phyloP scores from a whole-genome alignment of 108 stramenopile genomes.

The Skeletonema tropicum region DNA sequence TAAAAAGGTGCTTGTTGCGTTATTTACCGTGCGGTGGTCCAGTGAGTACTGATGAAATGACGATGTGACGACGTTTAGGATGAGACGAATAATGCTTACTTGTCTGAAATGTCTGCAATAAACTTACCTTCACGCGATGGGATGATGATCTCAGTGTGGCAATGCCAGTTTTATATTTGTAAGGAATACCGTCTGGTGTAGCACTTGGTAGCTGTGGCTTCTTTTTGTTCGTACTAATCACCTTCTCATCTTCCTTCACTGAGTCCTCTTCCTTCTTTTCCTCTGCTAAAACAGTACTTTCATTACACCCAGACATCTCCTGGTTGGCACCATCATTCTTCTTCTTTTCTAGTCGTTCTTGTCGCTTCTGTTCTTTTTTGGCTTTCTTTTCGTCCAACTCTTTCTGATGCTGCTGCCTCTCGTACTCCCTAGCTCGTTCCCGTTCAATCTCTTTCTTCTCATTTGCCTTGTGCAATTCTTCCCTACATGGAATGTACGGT shows the following conservation, averaged over 20 bases:
- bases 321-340: constrained; percentile 6
- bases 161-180: constrained; percentile 75
- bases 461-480: constrained; percentile 29
- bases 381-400: constrained; percentile 24
- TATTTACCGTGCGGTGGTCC: constrained; percentile 62
- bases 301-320: neutral
- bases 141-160: constrained; percentile 81
- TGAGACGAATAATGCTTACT: neutral
- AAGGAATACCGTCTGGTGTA: constrained; percentile 33
- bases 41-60: constrained; percentile 35
- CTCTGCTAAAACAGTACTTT: neutral
- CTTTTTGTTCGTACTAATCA: constrained; percentile 1
- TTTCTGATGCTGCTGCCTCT: constrained; percentile 10
- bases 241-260: neutral
- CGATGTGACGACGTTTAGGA: neutral
- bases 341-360: constrained; percentile 23
- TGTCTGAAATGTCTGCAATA: neutral
- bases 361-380: constrained; percentile 32
- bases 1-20: constrained; percentile 76
- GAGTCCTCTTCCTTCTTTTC: constrained; percentile 7
- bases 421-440: constrained; percentile 19
- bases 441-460: constrained; percentile 30
- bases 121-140: constrained; percentile 70
- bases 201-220: neutral
- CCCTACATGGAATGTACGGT: constrained; percentile 40